Base-by-base conservation (phyloP, 2,329 filamentous ascomycete species). In the Colletotrichum eleusines region DNA sequence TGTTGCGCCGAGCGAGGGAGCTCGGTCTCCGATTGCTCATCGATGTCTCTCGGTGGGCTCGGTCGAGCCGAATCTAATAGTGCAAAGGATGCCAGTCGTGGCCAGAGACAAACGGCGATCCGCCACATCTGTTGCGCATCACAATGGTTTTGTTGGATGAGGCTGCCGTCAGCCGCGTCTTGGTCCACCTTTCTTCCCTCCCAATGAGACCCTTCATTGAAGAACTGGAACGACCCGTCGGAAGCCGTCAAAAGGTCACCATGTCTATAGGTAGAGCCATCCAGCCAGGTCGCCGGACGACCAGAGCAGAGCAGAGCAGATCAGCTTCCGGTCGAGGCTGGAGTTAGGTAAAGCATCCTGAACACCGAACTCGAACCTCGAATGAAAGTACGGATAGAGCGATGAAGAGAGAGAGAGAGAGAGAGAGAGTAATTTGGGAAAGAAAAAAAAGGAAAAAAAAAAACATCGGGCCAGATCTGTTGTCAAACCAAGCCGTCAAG, bases 61-160 rank as follows among this genome's bases (percentile, higher is more conserved):
- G 60, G 60, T 12, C 35, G 48, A 54, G 11, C 18, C 40, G 3
- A 38, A 23, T 20, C 26, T 40, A 23, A 51, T n/a, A 28, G 38
- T 14, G 20, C 23, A 14, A 33, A 63, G 48, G 14, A 31, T 44
- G 35, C 23, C 38, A n/a, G 26, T 48, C 44, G 53, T 63, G 28
- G 33, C 18, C 50, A 68, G 46, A 59, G 53, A 59, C 64, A 58
- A 38, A 31, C 53, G 51, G 44, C 46, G 64, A 53, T 71, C 59
- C 46, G 64, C 51, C 28, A 38, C 62, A 31, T 53, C 26, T 63
- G 51, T 54, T 68, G 64, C 38, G 28, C 59, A 71, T 71, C 69
- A 63, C 65, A 58, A 63, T 71, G 46, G 53, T 63, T 40, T 71
- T 63, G 64, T 63, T 69, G 69, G 31, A 44, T 68, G 38, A 61